Conservation (phyloP, 2,329 filamentous ascomycete genomes). For the Pyrenochaeta sp. region DNA sequence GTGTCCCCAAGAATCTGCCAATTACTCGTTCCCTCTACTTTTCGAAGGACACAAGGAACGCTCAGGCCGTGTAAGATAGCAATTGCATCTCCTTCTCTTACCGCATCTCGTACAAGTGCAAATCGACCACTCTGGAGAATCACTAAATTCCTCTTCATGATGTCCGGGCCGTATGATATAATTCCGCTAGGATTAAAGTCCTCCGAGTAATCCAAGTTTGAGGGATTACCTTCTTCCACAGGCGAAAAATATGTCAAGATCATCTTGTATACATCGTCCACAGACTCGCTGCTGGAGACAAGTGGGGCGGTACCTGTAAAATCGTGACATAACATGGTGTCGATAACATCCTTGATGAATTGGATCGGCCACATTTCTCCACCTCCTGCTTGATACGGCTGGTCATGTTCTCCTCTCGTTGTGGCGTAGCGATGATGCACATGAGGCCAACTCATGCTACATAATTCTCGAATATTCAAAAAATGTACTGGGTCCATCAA, state of each 20-base stretch:
- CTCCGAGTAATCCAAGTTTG: background rate
- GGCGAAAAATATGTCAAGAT: background rate
- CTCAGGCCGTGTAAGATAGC: background rate
- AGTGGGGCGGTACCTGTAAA: background rate
- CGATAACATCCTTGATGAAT: background rate
- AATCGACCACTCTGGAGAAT: background rate
- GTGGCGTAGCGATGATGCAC: background rate
- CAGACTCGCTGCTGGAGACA: background rate
- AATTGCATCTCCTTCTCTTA: background rate
- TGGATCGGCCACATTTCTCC: background rate
- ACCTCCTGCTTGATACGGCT: too few relatives aligned
- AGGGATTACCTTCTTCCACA: background rate
- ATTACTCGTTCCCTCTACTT: background rate
- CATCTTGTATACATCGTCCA: background rate
- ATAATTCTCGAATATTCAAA: background rate
- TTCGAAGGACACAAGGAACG: slow-evolving; percentile 1
- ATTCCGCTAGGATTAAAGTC: too few relatives aligned
- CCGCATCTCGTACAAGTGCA: background rate
- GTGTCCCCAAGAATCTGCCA: background rate
- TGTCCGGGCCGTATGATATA: background rate
- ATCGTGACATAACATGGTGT: background rate
- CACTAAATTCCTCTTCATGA: background rate
- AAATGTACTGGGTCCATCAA: background rate
- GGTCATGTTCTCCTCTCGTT: background rate
- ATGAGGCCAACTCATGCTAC: background rate